Conservation (phyloP, 345 rosid genomes). For the Erodium maritimum region DNA sequence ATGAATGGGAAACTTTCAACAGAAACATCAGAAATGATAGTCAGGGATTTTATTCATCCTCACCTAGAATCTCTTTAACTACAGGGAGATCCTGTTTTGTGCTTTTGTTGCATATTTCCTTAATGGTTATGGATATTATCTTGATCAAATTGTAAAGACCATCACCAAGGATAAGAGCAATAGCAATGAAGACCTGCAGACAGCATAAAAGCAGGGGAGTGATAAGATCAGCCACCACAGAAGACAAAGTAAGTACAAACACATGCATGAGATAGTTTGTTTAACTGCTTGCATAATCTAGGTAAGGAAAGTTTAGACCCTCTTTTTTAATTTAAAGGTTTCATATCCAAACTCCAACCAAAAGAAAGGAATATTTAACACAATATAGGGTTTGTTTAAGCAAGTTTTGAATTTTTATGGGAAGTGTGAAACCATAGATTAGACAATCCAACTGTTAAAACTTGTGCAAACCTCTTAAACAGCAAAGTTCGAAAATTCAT, state of each 20-base stretch:
- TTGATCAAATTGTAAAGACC: slow-evolving; percentile 83
- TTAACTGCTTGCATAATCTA: too few species aligned
- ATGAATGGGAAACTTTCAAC: slow-evolving; percentile 27
- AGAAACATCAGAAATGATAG: not conserved
- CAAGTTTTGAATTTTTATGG: too few species aligned
- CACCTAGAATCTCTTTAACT: slow-evolving; percentile 44
- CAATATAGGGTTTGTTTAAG: too few species aligned
- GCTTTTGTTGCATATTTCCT: slow-evolving; percentile 44
- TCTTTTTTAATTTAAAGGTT: too few species aligned
- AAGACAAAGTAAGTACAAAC: not conserved
- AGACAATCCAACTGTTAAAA: too few species aligned
- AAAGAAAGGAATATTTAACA: too few species aligned
- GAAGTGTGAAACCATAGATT: too few species aligned
- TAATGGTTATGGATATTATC: slow-evolving; percentile 51
- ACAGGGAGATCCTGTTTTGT: slow-evolving; percentile 43
- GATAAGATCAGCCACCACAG: slow-evolving; percentile 6
- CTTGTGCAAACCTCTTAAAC: not conserved
- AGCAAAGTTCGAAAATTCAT: not conserved
- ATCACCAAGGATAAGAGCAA: slow-evolving; percentile 79
- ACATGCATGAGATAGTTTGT: not conserved
- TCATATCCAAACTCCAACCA: too few species aligned
- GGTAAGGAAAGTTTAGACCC: too few species aligned
- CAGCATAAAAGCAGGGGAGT: not conserved
- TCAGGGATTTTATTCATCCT: slow-evolving; percentile 9
- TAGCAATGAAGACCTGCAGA: slow-evolving; percentile 76